These are phyloP conservation scores for Trichoderma sp. DNA, from an alignment of 2,329 filamentous ascomycete species.

Conservation along the genomic window DNA sequence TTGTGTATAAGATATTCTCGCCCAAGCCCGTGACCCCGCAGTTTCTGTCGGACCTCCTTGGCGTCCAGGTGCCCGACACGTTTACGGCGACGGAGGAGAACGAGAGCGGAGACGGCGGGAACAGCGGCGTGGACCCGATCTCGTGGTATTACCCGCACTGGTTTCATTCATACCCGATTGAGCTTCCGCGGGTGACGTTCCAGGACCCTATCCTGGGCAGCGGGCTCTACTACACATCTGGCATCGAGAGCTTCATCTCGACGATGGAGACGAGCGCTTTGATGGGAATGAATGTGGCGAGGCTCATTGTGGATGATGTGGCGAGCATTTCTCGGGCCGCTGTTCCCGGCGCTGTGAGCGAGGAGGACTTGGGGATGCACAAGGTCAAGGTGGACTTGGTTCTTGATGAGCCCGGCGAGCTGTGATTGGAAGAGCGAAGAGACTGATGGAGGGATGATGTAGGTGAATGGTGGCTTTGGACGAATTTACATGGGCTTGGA, in stretches of 20 bases:
- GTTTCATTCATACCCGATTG: slow-evolving; percentile 83
- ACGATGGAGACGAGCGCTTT: slow-evolving; percentile 96
- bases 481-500: background rate
- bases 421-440: background rate
- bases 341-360: background rate
- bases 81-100: slow-evolving; percentile 28
- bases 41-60: slow-evolving; percentile 54
- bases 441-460: background rate
- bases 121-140: slow-evolving; percentile 47
- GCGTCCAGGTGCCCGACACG: slow-evolving; percentile 43
- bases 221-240: slow-evolving; percentile 67
- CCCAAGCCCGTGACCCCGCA: slow-evolving; percentile 49
- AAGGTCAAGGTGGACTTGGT: background rate
- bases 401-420: slow-evolving; percentile 6
- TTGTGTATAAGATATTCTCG: slow-evolving; percentile 65
- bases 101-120: slow-evolving; percentile 27
- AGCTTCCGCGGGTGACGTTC: slow-evolving; percentile 81
- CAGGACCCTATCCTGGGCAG: slow-evolving; percentile 70
- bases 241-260: slow-evolving; percentile 90
- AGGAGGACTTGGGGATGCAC: background rate
- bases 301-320: slow-evolving; percentile 62
- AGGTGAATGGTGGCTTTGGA: background rate
- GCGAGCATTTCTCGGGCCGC: slow-evolving; percentile 26
- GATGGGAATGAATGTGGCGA: slow-evolving; percentile 83
- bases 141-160: slow-evolving; percentile 74